Percentiles rank a stretch among this genome's conserved stretches.
These are phyloP conservation scores for Graphiopsis chlorocephala DNA, from an alignment of 2,329 filamentous ascomycete genomes.

Conservation along the genomic window DNA sequence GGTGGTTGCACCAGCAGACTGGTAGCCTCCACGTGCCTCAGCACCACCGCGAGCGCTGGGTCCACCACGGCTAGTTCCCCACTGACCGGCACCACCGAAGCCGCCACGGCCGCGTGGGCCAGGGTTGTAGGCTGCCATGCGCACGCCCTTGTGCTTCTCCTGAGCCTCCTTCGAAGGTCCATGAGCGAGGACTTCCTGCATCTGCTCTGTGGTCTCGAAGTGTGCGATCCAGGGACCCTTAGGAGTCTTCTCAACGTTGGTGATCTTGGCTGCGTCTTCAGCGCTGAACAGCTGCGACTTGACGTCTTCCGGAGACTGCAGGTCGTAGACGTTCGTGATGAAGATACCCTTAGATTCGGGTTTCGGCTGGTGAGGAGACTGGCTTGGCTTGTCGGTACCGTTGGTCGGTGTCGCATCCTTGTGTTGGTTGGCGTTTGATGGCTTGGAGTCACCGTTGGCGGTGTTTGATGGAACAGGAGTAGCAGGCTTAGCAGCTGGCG, in stretches of 20 bases:
- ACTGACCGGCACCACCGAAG: constrained; percentile 52
- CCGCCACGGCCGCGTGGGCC: constrained; percentile 37
- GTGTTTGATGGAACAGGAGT: constrained; percentile 45
- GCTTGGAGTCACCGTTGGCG: constrained; percentile 29
- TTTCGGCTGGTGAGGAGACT: constrained; percentile 39
- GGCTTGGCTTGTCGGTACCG: constrained; percentile 44
- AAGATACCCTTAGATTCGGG: constrained; percentile 77
- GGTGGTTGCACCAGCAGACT: constrained; percentile 34
- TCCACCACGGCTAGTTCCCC: constrained; percentile 65
- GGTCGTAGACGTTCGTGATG: constrained; percentile 79
- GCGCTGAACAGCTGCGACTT: constrained; percentile 72
- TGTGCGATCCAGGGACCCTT: constrained; percentile 80
- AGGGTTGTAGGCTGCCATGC: constrained; percentile 61
- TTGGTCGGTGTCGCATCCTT: constrained; percentile 45
- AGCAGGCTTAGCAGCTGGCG: constrained; percentile 46
- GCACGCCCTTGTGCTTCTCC: constrained; percentile 62
- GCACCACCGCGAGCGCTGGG: constrained; percentile 59
- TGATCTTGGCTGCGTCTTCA: constrained; percentile 78
- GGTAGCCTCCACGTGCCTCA: constrained; percentile 32
- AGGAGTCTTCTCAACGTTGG: constrained; percentile 67
- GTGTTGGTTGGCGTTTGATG: constrained; percentile 31
- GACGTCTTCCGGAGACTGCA: constrained; percentile 71
- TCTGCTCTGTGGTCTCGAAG: constrained; percentile 76
- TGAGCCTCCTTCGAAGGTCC: constrained; percentile 63
- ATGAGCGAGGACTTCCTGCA: constrained; percentile 72